phyloP scores from a whole-genome alignment of 768 basidiomycete species.

The Trametes cubensis region DNA sequence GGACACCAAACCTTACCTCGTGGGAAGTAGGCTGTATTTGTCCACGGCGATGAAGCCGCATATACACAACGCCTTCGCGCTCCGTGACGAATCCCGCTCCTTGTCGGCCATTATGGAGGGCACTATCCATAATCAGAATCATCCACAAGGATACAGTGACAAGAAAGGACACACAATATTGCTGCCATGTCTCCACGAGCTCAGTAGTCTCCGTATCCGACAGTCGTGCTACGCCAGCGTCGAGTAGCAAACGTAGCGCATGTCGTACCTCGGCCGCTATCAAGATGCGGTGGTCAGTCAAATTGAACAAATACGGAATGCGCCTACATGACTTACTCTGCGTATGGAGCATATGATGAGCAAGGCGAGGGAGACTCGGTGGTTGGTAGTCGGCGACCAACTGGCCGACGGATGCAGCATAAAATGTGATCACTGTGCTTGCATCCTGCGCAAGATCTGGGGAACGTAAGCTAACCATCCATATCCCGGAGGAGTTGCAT shows the following conservation, averaged over 20 bases:
- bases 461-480: neutral
- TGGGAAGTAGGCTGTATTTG: slow-evolving; percentile 74
- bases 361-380: slow-evolving; percentile 75
- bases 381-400: slow-evolving; percentile 57
- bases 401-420: slow-evolving; percentile 68
- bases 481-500: neutral
- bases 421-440: slow-evolving; percentile 79
- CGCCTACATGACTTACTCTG: slow-evolving; percentile 51
- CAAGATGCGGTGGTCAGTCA: neutral
- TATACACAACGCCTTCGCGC: slow-evolving; percentile 76
- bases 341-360: slow-evolving; percentile 73
- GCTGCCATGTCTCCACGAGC: slow-evolving; percentile 66
- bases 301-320: neutral
- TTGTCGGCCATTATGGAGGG: slow-evolving; percentile 46
- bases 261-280: slow-evolving; percentile 70
- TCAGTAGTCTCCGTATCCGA: slow-evolving; percentile 65
- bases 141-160: neutral
- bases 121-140: neutral
- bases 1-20: slow-evolving; percentile 50
- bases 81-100: slow-evolving; percentile 56
- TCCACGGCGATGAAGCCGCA: slow-evolving; percentile 83
- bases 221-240: slow-evolving; percentile 67
- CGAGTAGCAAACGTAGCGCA: slow-evolving; percentile 77
- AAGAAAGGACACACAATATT: slow-evolving; percentile 49
- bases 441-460: slow-evolving; percentile 70